Evolutionary conservation across 192 early-diverging fungal species (phyloP).

Genomic region (Coemansia umbellata): DNA sequence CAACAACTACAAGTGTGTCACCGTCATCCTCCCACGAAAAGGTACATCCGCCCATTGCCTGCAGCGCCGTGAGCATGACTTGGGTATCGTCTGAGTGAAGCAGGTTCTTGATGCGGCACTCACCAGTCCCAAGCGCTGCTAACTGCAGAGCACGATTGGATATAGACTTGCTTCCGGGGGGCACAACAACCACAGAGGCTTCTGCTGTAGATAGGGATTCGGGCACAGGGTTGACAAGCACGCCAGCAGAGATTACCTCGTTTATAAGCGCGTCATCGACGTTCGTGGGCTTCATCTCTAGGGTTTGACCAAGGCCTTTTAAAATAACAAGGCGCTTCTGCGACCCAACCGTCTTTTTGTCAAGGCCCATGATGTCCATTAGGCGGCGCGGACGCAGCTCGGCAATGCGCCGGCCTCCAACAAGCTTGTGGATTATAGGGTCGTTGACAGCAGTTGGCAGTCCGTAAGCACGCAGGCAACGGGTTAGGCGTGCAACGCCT

Average conservation of each 20-base stretch:
- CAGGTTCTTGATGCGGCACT: slow-evolving; percentile 77
- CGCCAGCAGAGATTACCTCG: slow-evolving; percentile 75
- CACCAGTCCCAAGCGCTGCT: slow-evolving; percentile 82
- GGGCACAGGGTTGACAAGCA: slow-evolving; percentile 61
- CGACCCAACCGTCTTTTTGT: slow-evolving; percentile 94
- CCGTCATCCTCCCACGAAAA: slow-evolving; percentile 94
- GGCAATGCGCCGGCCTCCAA: slow-evolving; percentile 60
- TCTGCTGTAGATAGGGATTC: slow-evolving; percentile 9
- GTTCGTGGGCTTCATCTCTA: slow-evolving; percentile 76
- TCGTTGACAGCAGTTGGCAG: slow-evolving; percentile 85
- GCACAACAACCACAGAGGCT: slow-evolving; percentile 46
- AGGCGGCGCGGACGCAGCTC: slow-evolving; percentile 70
- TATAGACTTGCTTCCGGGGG: slow-evolving; percentile 96
- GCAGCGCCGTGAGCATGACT: slow-evolving; percentile 89
- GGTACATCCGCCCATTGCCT: slow-evolving; percentile 79
- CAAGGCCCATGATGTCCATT: slow-evolving; percentile 88
- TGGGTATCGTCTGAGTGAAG: slow-evolving; percentile 98
- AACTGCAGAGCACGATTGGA: slow-evolving; percentile 93
- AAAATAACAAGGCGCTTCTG: slow-evolving; percentile 90
- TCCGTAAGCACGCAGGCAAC: slow-evolving; percentile 82
- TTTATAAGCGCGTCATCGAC: slow-evolving; percentile 82
- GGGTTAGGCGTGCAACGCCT: slow-evolving; percentile 75
- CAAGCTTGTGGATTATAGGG: slow-evolving; percentile 60
- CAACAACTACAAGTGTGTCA: slow-evolving; percentile 77
- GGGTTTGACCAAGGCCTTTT: slow-evolving; percentile 75